A percentile compares a stretch with the other conserved stretches of the same genome.
These are phyloP conservation scores for Scenedesmus sp. DNA, from an alignment of 163 green algal genomes.

Conservation along the genomic window DNA sequence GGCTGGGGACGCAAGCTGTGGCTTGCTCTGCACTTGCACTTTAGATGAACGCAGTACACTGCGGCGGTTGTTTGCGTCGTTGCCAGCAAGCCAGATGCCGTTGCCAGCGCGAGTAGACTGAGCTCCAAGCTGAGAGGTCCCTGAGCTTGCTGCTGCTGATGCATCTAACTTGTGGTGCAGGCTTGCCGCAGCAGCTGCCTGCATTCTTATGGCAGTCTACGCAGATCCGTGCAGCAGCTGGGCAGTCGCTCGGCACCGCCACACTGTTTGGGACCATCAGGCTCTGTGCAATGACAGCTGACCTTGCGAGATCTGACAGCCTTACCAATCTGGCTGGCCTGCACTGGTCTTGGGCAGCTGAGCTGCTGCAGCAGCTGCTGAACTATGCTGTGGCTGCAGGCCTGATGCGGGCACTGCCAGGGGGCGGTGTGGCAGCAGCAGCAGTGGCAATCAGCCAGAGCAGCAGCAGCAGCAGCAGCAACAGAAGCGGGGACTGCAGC, in stretches of 20 bases:
- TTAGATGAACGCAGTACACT: too few relatives aligned
- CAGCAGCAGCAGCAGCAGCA: neutral
- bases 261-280: too few relatives aligned
- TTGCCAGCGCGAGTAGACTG: too few relatives aligned
- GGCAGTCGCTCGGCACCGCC: neutral
- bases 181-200: neutral
- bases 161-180: neutral
- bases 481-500: neutral
- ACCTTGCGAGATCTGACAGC: neutral
- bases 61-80: too few relatives aligned
- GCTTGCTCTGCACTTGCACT: too few relatives aligned
- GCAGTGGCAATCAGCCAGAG: neutral
- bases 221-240: neutral
- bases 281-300: neutral
- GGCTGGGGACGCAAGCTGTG: too few relatives aligned
- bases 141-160: neutral
- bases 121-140: too few relatives aligned
- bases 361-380: neutral
- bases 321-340: too few relatives aligned
- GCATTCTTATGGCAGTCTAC: neutral
- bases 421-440: neutral
- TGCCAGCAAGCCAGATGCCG: too few relatives aligned
- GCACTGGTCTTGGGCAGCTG: neutral
- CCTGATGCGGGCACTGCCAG: neutral
- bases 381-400: neutral